Percentiles rank a stretch among this genome's conserved stretches.
Conservation (phyloP, 352 stramenopile species). For the Globisporangium emineosum region DNA sequence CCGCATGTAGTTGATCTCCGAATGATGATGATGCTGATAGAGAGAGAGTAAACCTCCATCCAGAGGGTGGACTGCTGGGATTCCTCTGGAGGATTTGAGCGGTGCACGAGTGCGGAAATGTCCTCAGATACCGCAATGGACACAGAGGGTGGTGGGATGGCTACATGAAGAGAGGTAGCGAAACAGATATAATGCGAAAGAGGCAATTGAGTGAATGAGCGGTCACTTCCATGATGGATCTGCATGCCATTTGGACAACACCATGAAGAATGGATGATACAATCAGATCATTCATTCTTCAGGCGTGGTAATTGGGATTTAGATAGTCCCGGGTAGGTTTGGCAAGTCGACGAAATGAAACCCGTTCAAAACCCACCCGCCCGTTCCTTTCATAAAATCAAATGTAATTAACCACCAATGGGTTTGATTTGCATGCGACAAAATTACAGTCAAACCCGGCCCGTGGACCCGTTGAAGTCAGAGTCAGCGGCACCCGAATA, state of each 20-base stretch:
- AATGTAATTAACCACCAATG: background rate
- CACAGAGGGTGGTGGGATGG: background rate
- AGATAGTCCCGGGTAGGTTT: background rate
- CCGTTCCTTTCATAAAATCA: background rate
- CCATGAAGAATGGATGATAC: background rate
- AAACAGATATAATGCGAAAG: too few species aligned
- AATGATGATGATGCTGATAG: background rate
- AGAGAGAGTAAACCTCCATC: too few species aligned
- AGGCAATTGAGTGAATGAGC: too few species aligned
- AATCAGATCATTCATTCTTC: background rate
- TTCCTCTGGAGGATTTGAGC: background rate
- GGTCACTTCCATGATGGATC: background rate
- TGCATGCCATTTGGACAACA: background rate
- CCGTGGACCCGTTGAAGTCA: background rate
- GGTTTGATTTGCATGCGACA: background rate
- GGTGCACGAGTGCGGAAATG: background rate
- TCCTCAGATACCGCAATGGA: background rate
- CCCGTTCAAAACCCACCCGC: background rate
- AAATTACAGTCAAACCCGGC: too few species aligned
- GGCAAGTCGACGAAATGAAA: background rate
- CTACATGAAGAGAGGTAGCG: background rate
- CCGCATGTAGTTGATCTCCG: too few species aligned
- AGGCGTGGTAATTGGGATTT: background rate
- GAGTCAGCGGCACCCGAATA: slow-evolving; percentile 2
- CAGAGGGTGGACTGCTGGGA: background rate